Evolutionary conservation across 2,329 filamentous ascomycete genomes (phyloP).

Genomic region (Fusarium sp.): DNA sequence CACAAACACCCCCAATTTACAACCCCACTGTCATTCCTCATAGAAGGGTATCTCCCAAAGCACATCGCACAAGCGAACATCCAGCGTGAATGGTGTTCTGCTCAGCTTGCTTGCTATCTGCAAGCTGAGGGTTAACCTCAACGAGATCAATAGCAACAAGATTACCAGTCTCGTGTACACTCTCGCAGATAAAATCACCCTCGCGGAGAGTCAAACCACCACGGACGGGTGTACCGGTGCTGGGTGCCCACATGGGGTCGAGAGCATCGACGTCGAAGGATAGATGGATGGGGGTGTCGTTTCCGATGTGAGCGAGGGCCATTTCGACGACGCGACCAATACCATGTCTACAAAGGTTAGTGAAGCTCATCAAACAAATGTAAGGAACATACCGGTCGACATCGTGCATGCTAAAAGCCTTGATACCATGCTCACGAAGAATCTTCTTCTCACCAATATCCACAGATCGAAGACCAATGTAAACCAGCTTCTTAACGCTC

Average conservation of each 20-base stretch:
- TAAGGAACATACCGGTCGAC: constrained; percentile 77
- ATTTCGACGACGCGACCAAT: constrained; percentile 98
- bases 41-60: constrained; percentile 89
- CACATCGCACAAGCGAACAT: constrained; percentile 90
- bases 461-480: constrained; percentile 94
- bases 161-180: constrained; percentile 82
- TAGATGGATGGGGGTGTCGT: constrained; percentile 94
- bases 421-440: constrained; percentile 87
- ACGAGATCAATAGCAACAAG: constrained; percentile 85
- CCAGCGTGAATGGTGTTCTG: constrained; percentile 90
- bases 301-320: constrained; percentile 96
- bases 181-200: constrained; percentile 96
- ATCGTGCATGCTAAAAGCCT: constrained; percentile 98
- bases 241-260: constrained; percentile 95
- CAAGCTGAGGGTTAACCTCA: constrained; percentile 82
- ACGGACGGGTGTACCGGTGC: constrained; percentile 93
- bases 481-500: constrained; percentile 88
- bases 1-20: constrained; percentile 16
- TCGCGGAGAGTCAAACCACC: constrained; percentile 94
- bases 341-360: constrained; percentile 72
- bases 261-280: constrained; percentile 97
- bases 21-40: constrained; percentile 52
- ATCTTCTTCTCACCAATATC: constrained; percentile 95
- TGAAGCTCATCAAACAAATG: background rate
- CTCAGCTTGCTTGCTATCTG: constrained; percentile 73